A percentile compares a stretch with the other conserved stretches of the same genome.
Conservation (phyloP, 208 protist genomes). For the Naegleria lovaniensis region DNA sequence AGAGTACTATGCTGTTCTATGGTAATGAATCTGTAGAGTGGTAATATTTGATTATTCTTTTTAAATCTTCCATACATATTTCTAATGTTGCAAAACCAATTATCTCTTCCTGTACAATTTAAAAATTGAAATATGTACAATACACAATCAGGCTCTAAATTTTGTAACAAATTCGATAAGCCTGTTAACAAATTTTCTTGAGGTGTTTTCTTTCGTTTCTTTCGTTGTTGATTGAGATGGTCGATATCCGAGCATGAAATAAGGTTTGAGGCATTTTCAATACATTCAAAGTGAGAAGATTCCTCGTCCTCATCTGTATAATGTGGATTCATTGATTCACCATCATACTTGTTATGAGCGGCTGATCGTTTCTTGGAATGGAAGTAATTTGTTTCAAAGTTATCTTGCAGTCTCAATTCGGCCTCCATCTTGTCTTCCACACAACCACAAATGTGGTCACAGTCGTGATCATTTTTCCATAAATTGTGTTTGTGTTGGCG, state of each 20-base stretch:
- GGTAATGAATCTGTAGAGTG: background rate
- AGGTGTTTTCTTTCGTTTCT: background rate
- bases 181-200: background rate
- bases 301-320: background rate
- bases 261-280: background rate
- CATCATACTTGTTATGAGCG: background rate
- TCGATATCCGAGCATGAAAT: background rate
- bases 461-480: background rate
- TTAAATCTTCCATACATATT: constrained; percentile 4
- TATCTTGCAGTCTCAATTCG: background rate
- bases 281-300: background rate
- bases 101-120: background rate
- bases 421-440: background rate
- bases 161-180: background rate
- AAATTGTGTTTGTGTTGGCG: no score
- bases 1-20: background rate
- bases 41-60: background rate
- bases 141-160: background rate
- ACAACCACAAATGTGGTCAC: background rate
- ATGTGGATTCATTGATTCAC: background rate
- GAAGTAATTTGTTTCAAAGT: background rate
- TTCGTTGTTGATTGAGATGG: background rate
- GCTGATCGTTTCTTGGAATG: no score
- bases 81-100: background rate
- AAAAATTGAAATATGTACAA: constrained; percentile 2